Base-by-base conservation (phyloP, 495 filamentous ascomycete species). In the Daldinia vernicosa region DNA sequence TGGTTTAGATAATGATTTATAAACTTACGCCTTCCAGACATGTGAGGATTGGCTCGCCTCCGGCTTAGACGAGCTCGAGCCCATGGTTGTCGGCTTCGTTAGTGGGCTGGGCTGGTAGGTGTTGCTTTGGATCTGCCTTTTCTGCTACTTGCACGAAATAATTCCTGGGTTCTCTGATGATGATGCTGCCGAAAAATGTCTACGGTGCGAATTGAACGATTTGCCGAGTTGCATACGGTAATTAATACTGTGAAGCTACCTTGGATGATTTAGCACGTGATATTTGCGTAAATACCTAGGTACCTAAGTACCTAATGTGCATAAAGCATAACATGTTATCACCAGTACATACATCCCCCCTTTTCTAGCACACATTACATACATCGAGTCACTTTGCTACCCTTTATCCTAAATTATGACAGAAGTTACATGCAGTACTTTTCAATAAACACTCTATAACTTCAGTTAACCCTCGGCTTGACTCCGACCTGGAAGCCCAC, bases 41-140 rank as follows among this genome's bases (percentile, higher is more conserved):
- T 85, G 77, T 53, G 82, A 79, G 72, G 74, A 63, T 66, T 78
- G 70, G 55, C 60, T 61, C 52, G 77, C 56, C 53, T 78, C 72
- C 40, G 81, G 82, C 77, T 85, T 85, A 64, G 84, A 86, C 67
- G 81, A 76, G 77, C 75, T 81, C 62, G 83, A 80, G 70, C 84
- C 84, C 84, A 86, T 86, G 72, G 55, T 75, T 71, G 45, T 71
- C 58, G 59, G 69, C 58, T 71, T 69, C 47, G 64, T 64, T 55
- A 35, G 32, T 59, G 22, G 54, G 19, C 55, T 66, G 22, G 43
- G 30, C 33, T 19, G 50, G 56, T 33, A 27, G 53, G 50, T 63
- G 26, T 51, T 66, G 63, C 52, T 66, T 60, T 35, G 8, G 43
- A 39, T 70, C 56, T 60, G 28, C 22, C 55, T 24, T 24, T 63